Evolutionary conservation across 768 basidiomycete species (phyloP).

Genomic region (Suillus discolor): DNA sequence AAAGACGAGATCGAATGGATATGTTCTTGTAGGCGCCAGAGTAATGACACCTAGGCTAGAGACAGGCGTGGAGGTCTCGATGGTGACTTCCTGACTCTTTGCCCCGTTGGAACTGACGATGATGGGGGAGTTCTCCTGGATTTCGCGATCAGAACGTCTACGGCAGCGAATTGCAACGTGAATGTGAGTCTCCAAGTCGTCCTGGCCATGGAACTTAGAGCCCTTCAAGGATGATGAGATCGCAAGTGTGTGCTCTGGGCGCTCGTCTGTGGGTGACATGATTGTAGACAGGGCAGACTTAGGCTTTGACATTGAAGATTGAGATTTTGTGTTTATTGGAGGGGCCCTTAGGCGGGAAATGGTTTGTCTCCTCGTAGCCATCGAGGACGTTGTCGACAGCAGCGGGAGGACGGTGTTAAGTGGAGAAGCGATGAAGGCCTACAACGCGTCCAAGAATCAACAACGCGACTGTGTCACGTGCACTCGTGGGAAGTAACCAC

Average conservation of each 20-base stretch:
- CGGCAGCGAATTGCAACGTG: slow-evolving; percentile 92
- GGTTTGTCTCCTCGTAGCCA: slow-evolving; percentile 66
- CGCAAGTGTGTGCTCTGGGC: slow-evolving; percentile 22
- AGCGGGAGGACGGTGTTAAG: not conserved
- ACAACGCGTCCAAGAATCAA: slow-evolving; percentile 34
- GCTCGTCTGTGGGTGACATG: slow-evolving; percentile 24
- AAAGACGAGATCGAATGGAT: slow-evolving; percentile 94
- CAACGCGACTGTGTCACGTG: slow-evolving; percentile 39
- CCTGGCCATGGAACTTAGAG: slow-evolving; percentile 30
- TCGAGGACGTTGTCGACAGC: slow-evolving; percentile 29
- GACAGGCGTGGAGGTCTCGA: slow-evolving; percentile 73
- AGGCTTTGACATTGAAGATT: slow-evolving; percentile 50
- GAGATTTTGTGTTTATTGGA: slow-evolving; percentile 44
- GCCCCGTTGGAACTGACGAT: slow-evolving; percentile 82
- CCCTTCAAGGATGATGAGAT: slow-evolving; percentile 26
- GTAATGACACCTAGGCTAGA: slow-evolving; percentile 75
- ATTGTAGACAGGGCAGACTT: slow-evolving; percentile 33
- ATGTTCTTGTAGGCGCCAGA: slow-evolving; percentile 79
- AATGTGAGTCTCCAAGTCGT: slow-evolving; percentile 79
- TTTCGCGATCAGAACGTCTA: slow-evolving; percentile 82
- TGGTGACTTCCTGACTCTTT: slow-evolving; percentile 72
- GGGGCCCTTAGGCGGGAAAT: slow-evolving; percentile 47
- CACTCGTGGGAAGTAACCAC: slow-evolving; percentile 14
- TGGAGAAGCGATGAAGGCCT: not conserved
- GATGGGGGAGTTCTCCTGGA: slow-evolving; percentile 83